Percentiles rank a stretch among this genome's conserved stretches.
These are phyloP conservation scores for Diutina sp. DNA, from an alignment of 1,139 yeast species.

Conservation along the genomic window DNA sequence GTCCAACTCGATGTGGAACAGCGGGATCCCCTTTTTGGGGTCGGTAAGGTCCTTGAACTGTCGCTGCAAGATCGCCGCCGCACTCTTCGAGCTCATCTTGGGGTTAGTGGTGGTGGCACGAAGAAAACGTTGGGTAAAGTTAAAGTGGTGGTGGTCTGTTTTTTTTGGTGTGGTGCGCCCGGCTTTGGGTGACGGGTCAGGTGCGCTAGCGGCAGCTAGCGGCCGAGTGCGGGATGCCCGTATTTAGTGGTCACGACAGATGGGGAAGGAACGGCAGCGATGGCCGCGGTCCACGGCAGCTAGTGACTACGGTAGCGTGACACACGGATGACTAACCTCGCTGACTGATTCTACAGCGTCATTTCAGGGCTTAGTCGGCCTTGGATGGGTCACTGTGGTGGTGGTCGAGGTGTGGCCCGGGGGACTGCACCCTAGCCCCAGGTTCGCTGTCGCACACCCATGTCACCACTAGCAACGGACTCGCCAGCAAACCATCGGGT, in stretches of 20 bases:
- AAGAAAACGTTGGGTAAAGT: not conserved
- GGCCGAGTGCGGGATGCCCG: not conserved
- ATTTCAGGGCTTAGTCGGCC: too few relatives aligned
- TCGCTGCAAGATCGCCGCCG: slow-evolving; percentile 79
- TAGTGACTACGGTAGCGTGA: not conserved
- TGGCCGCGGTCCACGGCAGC: not conserved
- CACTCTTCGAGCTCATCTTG: slow-evolving; percentile 35
- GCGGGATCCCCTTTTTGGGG: slow-evolving; percentile 85
- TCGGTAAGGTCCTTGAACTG: slow-evolving; percentile 90
- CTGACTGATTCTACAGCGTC: not conserved
- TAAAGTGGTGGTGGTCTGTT: not conserved
- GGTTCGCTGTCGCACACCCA: too few relatives aligned
- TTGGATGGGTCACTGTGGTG: too few relatives aligned
- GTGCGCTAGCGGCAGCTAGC: not conserved
- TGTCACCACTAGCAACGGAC: too few relatives aligned
- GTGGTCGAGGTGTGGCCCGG: too few relatives aligned
- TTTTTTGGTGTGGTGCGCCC: not conserved
- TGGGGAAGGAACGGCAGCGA: too few relatives aligned
- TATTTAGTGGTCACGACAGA: not conserved
- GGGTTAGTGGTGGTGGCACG: not conserved
- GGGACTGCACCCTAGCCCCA: too few relatives aligned
- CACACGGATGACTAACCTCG: not conserved
- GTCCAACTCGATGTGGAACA: slow-evolving; percentile 76
- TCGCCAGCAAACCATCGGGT: too few relatives aligned
- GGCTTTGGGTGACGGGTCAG: not conserved